Evolutionary conservation across 2,329 filamentous ascomycete species (phyloP), one percentile per base, ranked within the genome.

Genomic region (Aureobasidium sp.): DNA sequence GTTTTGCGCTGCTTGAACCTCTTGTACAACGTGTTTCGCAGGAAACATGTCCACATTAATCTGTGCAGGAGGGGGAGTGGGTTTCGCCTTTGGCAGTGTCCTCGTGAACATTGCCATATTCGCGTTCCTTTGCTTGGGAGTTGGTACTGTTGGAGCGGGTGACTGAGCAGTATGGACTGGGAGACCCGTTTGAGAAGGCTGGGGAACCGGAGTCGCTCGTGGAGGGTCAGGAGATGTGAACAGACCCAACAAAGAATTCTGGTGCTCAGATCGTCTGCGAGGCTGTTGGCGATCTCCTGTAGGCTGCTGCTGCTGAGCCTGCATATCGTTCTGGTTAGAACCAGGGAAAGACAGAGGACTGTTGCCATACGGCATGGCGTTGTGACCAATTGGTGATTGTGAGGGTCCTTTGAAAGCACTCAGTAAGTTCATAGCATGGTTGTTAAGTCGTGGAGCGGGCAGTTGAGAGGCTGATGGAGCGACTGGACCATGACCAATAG

Each of bases 391-490:
- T 38, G 45, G 58, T 25, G 33, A 51, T 59, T 58, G 29, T 51
- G 56, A 48, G 43, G 51, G 51, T 36, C 73, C 72, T 67, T 85
- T 90, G 78, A 91, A 90, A 1, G 85, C 82, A 70, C 85, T 87
- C 56, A 91, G 77, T 40, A 91, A 74, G n/a, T 82, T 82, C 66
- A 87, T 79, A 1, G 87, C 82, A 73, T 91, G 88, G 16, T 82
- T 82, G 42, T 81, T 89, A 38, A 90, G 81, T 68, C 84, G 87
- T 9, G 87, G 87, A 45, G 84, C 81, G 20, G 88, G 88, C 29
- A 91, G 73, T 60, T 86, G 86, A 70, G 88, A 75, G 7, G 88
- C 86, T 40, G 85, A 82, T 2, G 88, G 88, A 36, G 85, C 81
- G 42, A 78, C 75, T 47, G 82, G 80, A n/a, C 79, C 79, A 65